Base-by-base conservation (phyloP, 306 rosid genomes). In the Lathyrus sativus region DNA sequence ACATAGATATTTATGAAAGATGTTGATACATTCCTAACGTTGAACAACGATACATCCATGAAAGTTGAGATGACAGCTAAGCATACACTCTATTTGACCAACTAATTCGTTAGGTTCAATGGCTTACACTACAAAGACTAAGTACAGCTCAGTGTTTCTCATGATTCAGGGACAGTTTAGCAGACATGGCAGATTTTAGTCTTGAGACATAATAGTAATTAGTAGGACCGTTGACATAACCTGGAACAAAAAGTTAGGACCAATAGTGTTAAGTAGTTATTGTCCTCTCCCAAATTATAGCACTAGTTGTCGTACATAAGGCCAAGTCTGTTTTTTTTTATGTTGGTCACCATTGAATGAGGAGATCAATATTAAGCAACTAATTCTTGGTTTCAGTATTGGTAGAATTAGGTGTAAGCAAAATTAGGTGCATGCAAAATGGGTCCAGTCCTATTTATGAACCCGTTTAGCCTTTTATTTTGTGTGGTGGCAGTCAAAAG, bases 131-230 rank as follows among this genome's bases (percentile, higher is more conserved):
- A 2, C 22, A 24, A 54, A 54, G 15, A 56, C 19, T 4, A 56
- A 56, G 41, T 56, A n/a, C 62, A 56, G 38, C 62, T 56, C 62
- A 56, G 19, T 56, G 41, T 28, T 56, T n/a, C 41, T 56, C 39
- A 11, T 56, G 15, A 29, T 56, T 56, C 11, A 56, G 62, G 29
- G 59, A 53, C 59, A 22, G 59, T 19, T 31, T 53, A 53, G 59
- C 59, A 53, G 59, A 49, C 55, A 53, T 53, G 35, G 35, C 12
- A 54, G 35, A 24, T 54, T 54, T 56, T 56, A 56, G 62, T 56
- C 11, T 56, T 13, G 31, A 50, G 62, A 53, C 59, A 53, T 22
- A 53, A 5, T 31, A 53, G 26, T 19, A 53, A 53, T 22, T 12
- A 13, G 41, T 56, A 18, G 62, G 62, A 56, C 62, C 62, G 6